phyloP scores from a whole-genome alignment of 2,329 filamentous ascomycete genomes.

The Plenodomus lindquistii region DNA sequence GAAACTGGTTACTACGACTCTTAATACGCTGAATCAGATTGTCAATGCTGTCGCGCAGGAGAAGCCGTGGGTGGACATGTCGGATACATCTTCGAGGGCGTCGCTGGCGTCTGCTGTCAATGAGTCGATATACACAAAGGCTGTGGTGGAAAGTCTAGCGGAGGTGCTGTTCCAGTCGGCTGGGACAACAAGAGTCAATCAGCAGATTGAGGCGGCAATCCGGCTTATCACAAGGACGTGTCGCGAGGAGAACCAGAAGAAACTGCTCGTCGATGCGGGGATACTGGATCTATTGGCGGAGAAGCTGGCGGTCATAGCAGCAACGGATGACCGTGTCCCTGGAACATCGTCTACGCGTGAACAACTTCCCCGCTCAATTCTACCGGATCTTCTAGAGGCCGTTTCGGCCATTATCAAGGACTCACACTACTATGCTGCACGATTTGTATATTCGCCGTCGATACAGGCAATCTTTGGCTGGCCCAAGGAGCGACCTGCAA shows the following conservation, averaged over 20 bases:
- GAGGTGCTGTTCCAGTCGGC: constrained; percentile 67
- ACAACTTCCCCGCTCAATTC: constrained; percentile 53
- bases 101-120: constrained; percentile 47
- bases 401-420: constrained; percentile 75
- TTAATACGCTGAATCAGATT: constrained; percentile 74
- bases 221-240: constrained; percentile 66
- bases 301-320: constrained; percentile 59
- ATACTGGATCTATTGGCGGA: constrained; percentile 78
- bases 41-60: constrained; percentile 66
- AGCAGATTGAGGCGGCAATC: constrained; percentile 65
- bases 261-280: constrained; percentile 70
- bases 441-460: constrained; percentile 54
- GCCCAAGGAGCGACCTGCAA: constrained; percentile 27
- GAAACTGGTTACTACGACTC: constrained; percentile 70
- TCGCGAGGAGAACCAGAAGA: constrained; percentile 69
- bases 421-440: constrained; percentile 76
- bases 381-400: constrained; percentile 75
- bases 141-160: constrained; percentile 65
- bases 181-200: constrained; percentile 57
- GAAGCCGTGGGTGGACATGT: constrained; percentile 54
- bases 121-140: constrained; percentile 62
- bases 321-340: constrained; percentile 27
- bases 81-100: constrained; percentile 59
- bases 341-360: constrained; percentile 16
- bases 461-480: constrained; percentile 41